Base-by-base conservation (phyloP, 495 filamentous ascomycete species). In the Neurospora cerealis region DNA sequence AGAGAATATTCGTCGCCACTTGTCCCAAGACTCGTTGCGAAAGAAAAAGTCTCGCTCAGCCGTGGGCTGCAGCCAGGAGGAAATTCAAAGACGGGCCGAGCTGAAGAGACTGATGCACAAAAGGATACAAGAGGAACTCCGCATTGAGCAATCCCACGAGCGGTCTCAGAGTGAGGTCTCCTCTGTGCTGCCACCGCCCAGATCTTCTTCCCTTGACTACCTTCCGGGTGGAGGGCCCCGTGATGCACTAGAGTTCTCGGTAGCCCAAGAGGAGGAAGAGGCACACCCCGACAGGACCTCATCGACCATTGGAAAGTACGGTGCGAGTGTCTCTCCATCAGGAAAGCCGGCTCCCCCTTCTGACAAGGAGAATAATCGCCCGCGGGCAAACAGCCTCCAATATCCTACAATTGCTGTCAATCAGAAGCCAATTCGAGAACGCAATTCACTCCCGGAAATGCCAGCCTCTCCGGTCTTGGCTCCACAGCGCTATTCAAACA, bases 81-180 rank as follows among this genome's bases (percentile, higher is more conserved):
- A 85, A 74, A 73, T 86, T 48, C 84, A 84, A 66, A 81, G 86
- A 7, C 81, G 86, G 70, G 85, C 84, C 40, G 86, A 88, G 74
- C 73, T 88, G 70, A 85, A 82, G 75, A 80, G 86, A 62, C 76
- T 87, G 17, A 83, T 85, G 80, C 82, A 85, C 70, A 83, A 85
- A 73, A 81, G 86, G 72, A 87, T 88, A 32, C 84, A 85, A 71
- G 85, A 87, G 48, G 86, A 88, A 71, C 77, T 88, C 39, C 83
- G 83, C 70, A 84, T 73, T 41, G 83, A 83, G 41, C 77, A 82
- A 71, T 76, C 77, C 21, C 72, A 79, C 69, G 75, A 75, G 32
- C 73, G 71, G 1, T 38, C 73, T 9, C 71, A 34, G 17, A 76
- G 73, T 21, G 73, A 75, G 2, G 8, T 72, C 17, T 74, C 72